Conservation (phyloP, 2,329 filamentous ascomycete genomes). For the Metarhizium album region DNA sequence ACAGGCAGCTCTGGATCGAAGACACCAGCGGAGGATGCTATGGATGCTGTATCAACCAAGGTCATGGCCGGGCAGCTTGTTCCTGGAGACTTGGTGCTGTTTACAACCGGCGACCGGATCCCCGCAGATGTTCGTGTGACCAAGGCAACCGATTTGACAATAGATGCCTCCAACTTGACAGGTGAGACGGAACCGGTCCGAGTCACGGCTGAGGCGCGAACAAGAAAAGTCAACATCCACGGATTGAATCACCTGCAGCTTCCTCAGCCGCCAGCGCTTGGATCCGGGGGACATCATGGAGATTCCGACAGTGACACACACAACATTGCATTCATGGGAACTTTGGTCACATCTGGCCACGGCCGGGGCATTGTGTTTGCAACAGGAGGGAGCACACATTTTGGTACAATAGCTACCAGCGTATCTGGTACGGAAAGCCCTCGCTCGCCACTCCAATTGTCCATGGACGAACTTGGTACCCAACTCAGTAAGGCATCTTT, state of each 20-base stretch:
- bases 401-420: conserved; percentile 90
- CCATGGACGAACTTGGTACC: conserved; percentile 95
- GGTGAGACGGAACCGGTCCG: conserved; percentile 91
- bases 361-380: conserved; percentile 96
- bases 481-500: conserved; percentile 97
- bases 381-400: conserved; percentile 86
- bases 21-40: conserved; percentile 49
- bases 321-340: conserved; percentile 98
- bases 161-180: conserved; percentile 93
- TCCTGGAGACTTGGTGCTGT: conserved; percentile 83
- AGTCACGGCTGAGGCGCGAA: conserved; percentile 55
- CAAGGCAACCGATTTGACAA: conserved; percentile 76
- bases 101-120: conserved; percentile 92
- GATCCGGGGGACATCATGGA: conserved; percentile 43
- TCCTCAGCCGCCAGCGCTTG: conserved; percentile 30
- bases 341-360: conserved; percentile 85
- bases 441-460: conserved; percentile 82
- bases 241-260: conserved; percentile 19
- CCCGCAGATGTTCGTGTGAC: conserved; percentile 94
- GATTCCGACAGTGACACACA: conserved; percentile 54
- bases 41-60: conserved; percentile 68
- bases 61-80: conserved; percentile 83
- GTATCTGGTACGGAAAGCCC: conserved; percentile 93
- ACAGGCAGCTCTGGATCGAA: conserved; percentile 32
- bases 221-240: conserved; percentile 17